Conservation (phyloP, 2,329 filamentous ascomycete species). For the Alternaria burnsii region DNA sequence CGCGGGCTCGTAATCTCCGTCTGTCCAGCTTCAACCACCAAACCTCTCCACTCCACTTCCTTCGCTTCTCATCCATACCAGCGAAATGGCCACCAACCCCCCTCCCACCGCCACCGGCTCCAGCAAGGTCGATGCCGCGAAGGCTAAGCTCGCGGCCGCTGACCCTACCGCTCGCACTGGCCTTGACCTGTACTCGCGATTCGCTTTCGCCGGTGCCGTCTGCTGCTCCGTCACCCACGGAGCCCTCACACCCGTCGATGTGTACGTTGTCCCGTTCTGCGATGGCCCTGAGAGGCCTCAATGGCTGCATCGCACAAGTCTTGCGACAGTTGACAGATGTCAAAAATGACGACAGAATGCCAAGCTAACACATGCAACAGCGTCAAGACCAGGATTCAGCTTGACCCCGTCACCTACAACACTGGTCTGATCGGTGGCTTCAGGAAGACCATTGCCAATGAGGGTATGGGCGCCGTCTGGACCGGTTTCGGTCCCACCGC, state of each 20-base stretch:
- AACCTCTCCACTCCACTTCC: conserved; percentile 41
- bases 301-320: conserved; percentile 35
- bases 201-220: conserved; percentile 95
- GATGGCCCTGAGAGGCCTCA: conserved; percentile 24
- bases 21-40: conserved; percentile 28
- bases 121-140: conserved; percentile 62
- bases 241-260: conserved; percentile 96
- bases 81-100: conserved; percentile 45
- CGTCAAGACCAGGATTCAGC: conserved; percentile 95
- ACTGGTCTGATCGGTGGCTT: conserved; percentile 85
- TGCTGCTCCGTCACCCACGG: conserved; percentile 99
- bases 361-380: conserved; percentile 57
- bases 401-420: conserved; percentile 90
- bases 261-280: conserved; percentile 72
- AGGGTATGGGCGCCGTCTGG: conserved; percentile 85
- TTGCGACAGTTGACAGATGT: conserved; percentile 18
- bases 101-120: conserved; percentile 61
- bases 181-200: conserved; percentile 86
- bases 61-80: conserved; percentile 25
- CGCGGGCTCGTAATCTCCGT: conserved; percentile 29
- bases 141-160: conserved; percentile 57
- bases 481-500: conserved; percentile 87
- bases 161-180: conserved; percentile 67
- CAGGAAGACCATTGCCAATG: conserved; percentile 78
- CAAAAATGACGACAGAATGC: conserved; percentile 28